Evolutionary conservation across 345 rosid species (phyloP).

Genomic region (Brassica cretica): DNA sequence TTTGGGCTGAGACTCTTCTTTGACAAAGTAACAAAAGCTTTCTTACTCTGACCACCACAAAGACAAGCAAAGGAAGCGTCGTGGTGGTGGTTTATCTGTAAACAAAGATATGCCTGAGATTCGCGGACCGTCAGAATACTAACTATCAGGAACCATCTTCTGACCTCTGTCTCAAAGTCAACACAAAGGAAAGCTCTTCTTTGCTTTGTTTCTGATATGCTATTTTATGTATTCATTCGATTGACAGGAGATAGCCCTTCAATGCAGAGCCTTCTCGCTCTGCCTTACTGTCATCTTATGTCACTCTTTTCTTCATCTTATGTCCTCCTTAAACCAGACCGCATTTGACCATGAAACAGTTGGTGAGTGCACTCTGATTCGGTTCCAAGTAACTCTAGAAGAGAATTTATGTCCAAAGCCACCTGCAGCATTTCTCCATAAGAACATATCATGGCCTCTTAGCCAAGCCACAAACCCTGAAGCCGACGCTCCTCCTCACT

Average conservation of each 20-base stretch:
- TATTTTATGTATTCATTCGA: not conserved
- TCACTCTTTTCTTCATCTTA: slow-evolving; percentile 81
- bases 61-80: not conserved
- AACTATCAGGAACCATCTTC: slow-evolving; percentile 79
- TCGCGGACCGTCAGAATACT: slow-evolving; percentile 70
- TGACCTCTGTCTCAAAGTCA: slow-evolving; percentile 68
- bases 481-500: slow-evolving; percentile 91
- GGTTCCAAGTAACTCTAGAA: no score
- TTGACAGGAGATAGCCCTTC: slow-evolving; percentile 76
- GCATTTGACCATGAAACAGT: no score
- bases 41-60: not conserved
- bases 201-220: not conserved
- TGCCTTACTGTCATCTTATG: slow-evolving; percentile 60
- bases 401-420: no score
- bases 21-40: not conserved
- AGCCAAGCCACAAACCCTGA: slow-evolving; percentile 83
- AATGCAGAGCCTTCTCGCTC: slow-evolving; percentile 93
- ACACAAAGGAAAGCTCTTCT: slow-evolving; percentile 55
- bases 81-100: not conserved
- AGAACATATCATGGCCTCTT: slow-evolving; percentile 43
- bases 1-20: not conserved
- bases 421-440: no score
- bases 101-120: slow-evolving; percentile 69
- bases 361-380: no score
- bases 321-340: no score